phyloP scores from a whole-genome alignment of 1,284 basidiomycete genomes.

The Golubevia pallescens region DNA sequence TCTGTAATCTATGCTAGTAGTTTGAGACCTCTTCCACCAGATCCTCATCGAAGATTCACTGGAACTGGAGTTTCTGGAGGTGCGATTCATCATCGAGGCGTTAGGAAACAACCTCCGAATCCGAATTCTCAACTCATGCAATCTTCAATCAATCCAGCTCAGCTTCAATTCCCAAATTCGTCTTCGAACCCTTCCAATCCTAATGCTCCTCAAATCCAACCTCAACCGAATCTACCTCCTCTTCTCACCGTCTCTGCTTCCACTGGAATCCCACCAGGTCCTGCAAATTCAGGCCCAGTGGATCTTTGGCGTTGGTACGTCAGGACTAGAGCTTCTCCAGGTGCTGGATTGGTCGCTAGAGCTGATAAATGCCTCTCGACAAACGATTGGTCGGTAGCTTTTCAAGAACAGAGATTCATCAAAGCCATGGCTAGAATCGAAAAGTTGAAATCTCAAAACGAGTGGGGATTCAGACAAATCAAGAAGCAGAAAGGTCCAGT shows the following conservation, averaged over 20 bases:
- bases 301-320: constrained; percentile 58
- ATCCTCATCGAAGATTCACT: constrained; percentile 52
- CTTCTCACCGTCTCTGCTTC: no score
- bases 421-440: constrained; percentile 87
- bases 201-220: no score
- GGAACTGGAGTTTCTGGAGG: constrained; percentile 52
- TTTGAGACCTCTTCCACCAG: constrained; percentile 53
- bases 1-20: constrained; percentile 60
- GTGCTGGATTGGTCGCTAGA: constrained; percentile 56
- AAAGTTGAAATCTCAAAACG: constrained; percentile 76
- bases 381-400: constrained; percentile 60
- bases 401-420: constrained; percentile 65
- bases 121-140: background rate
- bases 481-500: constrained; percentile 89
- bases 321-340: constrained; percentile 48
- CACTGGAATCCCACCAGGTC: constrained; percentile 11
- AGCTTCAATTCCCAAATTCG: background rate
- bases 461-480: constrained; percentile 93
- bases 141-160: background rate
- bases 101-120: constrained; percentile 18
- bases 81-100: constrained; percentile 47
- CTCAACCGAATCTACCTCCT: no score
- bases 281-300: constrained; percentile 38
- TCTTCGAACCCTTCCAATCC: no score
- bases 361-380: constrained; percentile 61